These are phyloP conservation scores for Pythium phragmiticola DNA, from an alignment of 352 stramenopile genomes.

Conservation along the genomic window DNA sequence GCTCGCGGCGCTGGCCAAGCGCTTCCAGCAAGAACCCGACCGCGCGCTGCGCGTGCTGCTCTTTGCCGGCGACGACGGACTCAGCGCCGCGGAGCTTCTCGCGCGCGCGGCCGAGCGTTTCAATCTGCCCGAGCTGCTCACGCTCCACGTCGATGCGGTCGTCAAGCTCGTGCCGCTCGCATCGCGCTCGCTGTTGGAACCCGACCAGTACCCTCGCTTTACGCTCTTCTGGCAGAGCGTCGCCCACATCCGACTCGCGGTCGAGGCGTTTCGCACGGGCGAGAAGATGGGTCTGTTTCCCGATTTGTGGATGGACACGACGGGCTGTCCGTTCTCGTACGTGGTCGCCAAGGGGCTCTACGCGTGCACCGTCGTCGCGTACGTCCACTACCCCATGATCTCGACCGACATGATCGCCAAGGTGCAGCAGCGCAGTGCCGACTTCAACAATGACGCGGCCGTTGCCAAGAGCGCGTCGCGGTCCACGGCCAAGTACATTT, in stretches of 20 bases:
- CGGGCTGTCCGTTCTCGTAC: constrained; percentile 97
- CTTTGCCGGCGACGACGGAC: constrained; percentile 79
- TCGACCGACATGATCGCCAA: constrained; percentile 97
- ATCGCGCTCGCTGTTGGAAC: constrained; percentile 69
- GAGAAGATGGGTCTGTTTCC: constrained; percentile 47
- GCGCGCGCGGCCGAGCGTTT: constrained; percentile 80
- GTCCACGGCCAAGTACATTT: constrained; percentile 93
- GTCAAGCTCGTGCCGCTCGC: constrained; percentile 78
- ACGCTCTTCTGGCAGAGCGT: constrained; percentile 96
- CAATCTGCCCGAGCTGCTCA: constrained; percentile 72
- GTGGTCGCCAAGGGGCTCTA: constrained; percentile 87
- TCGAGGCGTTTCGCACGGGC: constrained; percentile 78
- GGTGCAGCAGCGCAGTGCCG: constrained; percentile 87
- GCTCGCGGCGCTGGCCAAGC: constrained; percentile 80
- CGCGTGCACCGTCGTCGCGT: constrained; percentile 89
- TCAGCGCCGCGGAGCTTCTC: constrained; percentile 70
- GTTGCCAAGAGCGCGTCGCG: constrained; percentile 79
- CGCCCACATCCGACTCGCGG: constrained; percentile 90
- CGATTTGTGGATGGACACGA: constrained; percentile 97
- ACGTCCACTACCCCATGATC: constrained; percentile 99
- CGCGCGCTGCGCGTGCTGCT: constrained; percentile 42
- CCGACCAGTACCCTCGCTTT: constrained; percentile 83
- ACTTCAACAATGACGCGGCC: constrained; percentile 93
- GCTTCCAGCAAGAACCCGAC: constrained; percentile 31
- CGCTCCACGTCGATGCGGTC: constrained; percentile 43